Base-by-base conservation (phyloP, 129 eudicot species). In the Gnaphalium uliginosum region DNA sequence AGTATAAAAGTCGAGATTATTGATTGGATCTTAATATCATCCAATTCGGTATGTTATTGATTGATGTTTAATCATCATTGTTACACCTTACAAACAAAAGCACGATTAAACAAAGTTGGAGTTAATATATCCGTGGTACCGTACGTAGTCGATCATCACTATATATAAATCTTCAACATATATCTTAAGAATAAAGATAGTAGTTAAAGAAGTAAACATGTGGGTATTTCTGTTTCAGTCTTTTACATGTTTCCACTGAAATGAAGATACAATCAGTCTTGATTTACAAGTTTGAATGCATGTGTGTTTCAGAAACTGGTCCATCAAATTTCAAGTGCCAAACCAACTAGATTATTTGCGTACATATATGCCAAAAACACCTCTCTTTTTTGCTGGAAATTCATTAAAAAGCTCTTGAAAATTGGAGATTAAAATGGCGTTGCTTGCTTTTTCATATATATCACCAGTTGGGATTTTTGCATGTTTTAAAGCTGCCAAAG, bases 401-500 rank as follows among this genome's bases (percentile, higher is more conserved):
- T n/a, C n/a, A n/a, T n/a, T n/a, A n/a, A n/a, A n/a, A n/a, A 59
- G 54, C 11, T 19, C 68, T 64, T 69, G 39, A 37, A 56, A 33
- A n/a, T 25, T 65, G 46, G 9, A 68, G 73, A 68, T 68, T 17
- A 17, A 35, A 72, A 72, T 37, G 51, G 50, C n/a, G n/a, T n/a
- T n/a, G n/a, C 9, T 29, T 72, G 74, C 76, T 70, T 70, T 60
- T 78, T 69, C 4, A 29, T 29, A 29, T 29, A 46, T 46, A 2
- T 46, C 63, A 60, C 23, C 71, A 64, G n/a, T 32, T 57, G 72
- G 76, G 53, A 67, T 56, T 69, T 74, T 69, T 74, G 53, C 53
- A 46, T 46, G 81, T 81, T 81, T 62, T 29, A 81, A 85, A 85
- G 86, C 86, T 85, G 86, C 79, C 78, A 78, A 50, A 53, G 53